Conservation (phyloP, 164 flowering plant genomes). For the Vitis rupestris region DNA sequence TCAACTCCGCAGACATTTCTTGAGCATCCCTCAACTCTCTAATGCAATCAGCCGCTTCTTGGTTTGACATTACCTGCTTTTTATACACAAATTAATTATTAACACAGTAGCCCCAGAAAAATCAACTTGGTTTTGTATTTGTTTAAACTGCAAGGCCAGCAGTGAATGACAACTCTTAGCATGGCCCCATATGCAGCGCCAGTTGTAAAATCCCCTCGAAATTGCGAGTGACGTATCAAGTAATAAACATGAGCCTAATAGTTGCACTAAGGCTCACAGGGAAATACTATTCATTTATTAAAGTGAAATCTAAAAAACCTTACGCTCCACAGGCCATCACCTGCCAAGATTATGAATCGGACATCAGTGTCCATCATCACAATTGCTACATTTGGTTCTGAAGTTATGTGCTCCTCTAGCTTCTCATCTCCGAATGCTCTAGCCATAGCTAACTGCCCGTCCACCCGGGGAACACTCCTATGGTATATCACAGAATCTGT, state of each 20-base stretch:
- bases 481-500: background rate
- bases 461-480: conserved; percentile 37
- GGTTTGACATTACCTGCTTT: conserved; percentile 31
- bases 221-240: too few species aligned
- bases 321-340: conserved; percentile 43
- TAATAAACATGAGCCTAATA: too few species aligned
- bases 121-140: too few species aligned
- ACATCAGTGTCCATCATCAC: conserved; percentile 16
- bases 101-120: background rate
- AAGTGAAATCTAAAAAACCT: background rate
- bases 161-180: too few species aligned
- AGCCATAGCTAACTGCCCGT: conserved; percentile 36
- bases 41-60: conserved; percentile 27
- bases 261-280: too few species aligned
- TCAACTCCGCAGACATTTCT: conserved; percentile 25
- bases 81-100: too few species aligned
- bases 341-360: conserved; percentile 28
- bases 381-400: conserved; percentile 25
- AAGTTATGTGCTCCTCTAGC: conserved; percentile 28
- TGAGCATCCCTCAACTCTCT: conserved; percentile 18
- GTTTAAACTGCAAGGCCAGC: too few species aligned
- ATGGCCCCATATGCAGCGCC: too few species aligned
- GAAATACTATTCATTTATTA: too few species aligned
- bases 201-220: too few species aligned
- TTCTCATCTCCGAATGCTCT: conserved; percentile 42